phyloP scores from a whole-genome alignment of 2,329 filamentous ascomycete genomes.

The Colletotrichum destructivum region DNA sequence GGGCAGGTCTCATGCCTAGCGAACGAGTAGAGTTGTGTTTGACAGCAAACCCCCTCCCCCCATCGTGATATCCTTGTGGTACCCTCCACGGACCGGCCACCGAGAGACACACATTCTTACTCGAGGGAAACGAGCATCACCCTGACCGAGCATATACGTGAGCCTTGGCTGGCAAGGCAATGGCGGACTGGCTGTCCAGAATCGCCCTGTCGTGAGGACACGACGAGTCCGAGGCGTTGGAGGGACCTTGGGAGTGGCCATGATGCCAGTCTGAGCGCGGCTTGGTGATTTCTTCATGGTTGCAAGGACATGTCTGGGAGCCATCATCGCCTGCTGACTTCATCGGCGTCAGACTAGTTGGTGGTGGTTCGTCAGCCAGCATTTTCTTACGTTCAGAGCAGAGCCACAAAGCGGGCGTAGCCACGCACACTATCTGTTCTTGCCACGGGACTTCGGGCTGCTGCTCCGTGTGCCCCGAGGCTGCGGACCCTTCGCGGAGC shows the following conservation, averaged over 20 bases:
- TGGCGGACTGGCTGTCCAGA: neutral
- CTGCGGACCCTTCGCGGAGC: conserved; percentile 52
- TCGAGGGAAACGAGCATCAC: neutral
- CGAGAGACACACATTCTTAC: neutral
- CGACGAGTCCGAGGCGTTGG: neutral
- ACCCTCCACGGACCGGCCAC: neutral
- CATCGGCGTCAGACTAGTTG: conserved; percentile 7
- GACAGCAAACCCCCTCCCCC: no score
- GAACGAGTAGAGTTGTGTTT: neutral
- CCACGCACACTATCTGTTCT: conserved; percentile 17
- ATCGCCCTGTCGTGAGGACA: neutral
- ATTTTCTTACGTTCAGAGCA: no score
- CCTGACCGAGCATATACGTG: neutral
- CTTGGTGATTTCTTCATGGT: neutral
- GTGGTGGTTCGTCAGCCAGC: neutral
- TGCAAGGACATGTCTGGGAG: neutral
- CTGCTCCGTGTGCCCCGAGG: neutral
- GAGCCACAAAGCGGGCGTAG: neutral
- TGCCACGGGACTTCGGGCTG: conserved; percentile 8
- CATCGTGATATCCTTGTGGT: neutral
- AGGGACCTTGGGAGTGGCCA: neutral
- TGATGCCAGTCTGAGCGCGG: no score
- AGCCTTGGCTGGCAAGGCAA: neutral
- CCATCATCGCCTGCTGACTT: neutral
- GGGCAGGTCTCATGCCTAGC: neutral